These are phyloP conservation scores for Aspergillus sp. DNA, from an alignment of 2,329 filamentous ascomycete species.

Conservation along the genomic window DNA sequence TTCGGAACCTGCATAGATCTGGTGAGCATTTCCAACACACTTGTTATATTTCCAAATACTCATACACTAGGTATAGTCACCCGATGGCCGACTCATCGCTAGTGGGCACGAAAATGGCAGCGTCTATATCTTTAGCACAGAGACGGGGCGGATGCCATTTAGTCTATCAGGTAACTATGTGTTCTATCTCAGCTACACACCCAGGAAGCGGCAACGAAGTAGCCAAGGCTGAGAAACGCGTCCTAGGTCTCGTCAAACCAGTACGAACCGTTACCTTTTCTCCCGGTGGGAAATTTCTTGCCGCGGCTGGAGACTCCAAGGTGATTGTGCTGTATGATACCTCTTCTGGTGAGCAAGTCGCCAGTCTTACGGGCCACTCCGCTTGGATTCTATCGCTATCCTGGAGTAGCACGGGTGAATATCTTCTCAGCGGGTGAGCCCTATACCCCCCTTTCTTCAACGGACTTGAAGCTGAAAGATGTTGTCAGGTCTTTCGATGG, in stretches of 20 bases:
- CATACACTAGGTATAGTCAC: conserved; percentile 51
- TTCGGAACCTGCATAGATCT: conserved; percentile 90
- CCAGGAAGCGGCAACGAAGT: neutral
- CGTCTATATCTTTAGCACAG: conserved; percentile 94
- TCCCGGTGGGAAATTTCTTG: conserved; percentile 79
- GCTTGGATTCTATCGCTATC: conserved; percentile 91
- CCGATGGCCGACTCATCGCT: conserved; percentile 82
- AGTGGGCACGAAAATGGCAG: conserved; percentile 91
- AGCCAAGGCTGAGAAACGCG: neutral
- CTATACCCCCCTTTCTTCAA: neutral
- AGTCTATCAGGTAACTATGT: conserved; percentile 71
- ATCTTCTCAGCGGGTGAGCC: conserved; percentile 76
- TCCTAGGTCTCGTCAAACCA: conserved; percentile 79
- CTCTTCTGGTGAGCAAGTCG: conserved; percentile 87
- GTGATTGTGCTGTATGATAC: conserved; percentile 93
- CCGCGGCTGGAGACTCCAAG: conserved; percentile 85
- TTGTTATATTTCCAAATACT: conserved; percentile 12
- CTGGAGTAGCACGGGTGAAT: conserved; percentile 93
- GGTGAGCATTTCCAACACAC: conserved; percentile 45
- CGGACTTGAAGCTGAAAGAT: conserved; percentile 1
- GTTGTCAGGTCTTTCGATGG: conserved; percentile 74
- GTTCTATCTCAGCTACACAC: neutral
- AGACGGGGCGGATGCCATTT: conserved; percentile 81
- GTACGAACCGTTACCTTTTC: conserved; percentile 87
- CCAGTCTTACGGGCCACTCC: conserved; percentile 76